Conservation (phyloP, 768 basidiomycete species). For the Rhizopogon sp. region DNA sequence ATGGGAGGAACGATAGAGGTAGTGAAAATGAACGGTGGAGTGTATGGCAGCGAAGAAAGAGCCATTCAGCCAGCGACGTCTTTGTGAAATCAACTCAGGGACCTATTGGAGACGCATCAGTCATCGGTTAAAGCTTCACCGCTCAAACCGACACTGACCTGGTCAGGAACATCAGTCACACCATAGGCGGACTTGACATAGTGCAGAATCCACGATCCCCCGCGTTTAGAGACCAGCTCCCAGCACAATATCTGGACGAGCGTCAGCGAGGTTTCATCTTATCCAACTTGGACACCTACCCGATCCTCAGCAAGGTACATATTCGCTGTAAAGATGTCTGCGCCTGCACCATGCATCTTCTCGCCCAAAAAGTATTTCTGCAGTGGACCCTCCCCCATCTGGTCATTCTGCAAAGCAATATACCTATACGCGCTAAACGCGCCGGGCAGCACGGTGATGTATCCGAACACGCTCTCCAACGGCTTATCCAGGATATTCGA, state of each 20-base stretch:
- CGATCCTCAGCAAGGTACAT: constrained; percentile 96
- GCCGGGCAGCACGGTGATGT: constrained; percentile 90
- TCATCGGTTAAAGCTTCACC: no score
- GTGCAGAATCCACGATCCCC: constrained; percentile 87
- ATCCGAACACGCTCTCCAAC: constrained; percentile 85
- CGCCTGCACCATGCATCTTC: constrained; percentile 84
- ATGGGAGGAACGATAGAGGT: constrained; percentile 90
- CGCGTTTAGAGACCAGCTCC: constrained; percentile 95
- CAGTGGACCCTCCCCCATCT: constrained; percentile 77
- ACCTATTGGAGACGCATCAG: constrained; percentile 37
- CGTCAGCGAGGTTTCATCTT: constrained; percentile 3
- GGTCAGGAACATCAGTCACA: constrained; percentile 90
- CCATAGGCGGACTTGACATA: constrained; percentile 95
- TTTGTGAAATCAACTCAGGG: constrained; percentile 91
- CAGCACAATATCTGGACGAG: constrained; percentile 79
- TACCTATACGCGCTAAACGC: constrained; percentile 92
- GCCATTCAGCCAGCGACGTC: constrained; percentile 95
- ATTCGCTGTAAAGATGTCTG: constrained; percentile 92
- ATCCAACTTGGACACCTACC: constrained; percentile 27
- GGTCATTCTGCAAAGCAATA: constrained; percentile 87
- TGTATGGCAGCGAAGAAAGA: constrained; percentile 98
- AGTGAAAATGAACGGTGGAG: constrained; percentile 88
- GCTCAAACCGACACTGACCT: constrained; percentile 35
- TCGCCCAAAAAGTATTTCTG: constrained; percentile 98
- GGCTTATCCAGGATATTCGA: constrained; percentile 92